Evolutionary conservation across 2,329 filamentous ascomycete species (phyloP), one percentile per base, ranked within the genome.

Genomic region (Sarocladium brachiariae): DNA sequence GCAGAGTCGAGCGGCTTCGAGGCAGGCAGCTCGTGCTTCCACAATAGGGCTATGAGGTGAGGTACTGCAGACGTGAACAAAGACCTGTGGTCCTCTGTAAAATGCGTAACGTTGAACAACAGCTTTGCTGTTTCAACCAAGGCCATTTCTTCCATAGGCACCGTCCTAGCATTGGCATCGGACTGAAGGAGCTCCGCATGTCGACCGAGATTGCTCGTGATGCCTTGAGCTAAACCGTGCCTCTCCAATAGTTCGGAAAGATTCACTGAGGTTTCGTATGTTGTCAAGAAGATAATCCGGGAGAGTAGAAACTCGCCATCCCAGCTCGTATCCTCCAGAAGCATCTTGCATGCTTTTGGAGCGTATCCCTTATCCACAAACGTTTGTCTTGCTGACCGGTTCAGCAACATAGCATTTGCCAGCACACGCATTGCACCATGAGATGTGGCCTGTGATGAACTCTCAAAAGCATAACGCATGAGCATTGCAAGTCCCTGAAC

Each of bases 61-160:
- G 83, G 77, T 37, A 95, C 76, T 2, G 85, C 81, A 19, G 78
- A 70, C 1, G 81, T 81, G 61, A 96, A 95, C 1, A 73, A 68
- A 1, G 72, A 64, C 4, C 71, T 68, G 23, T 84, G 74, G 37
- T 83, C 75, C 3, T 83, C 80, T 57, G 84, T 86, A 60, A 84
- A 83, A 59, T 91, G 84, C 2, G 86, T 87, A 50, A 96, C 75
- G 65, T 96, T 96, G 74, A 95, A 97, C 49, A 95, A 70, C 35
- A 97, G 75, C 62, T 95, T 96, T 47, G 93, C 71, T 0, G 87
- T 92, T 65, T 97, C 92, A 8, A 76, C 76, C 33, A 97, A 74
- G 1, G 91, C 89, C 80, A 92, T 82, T 52, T 86, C 82, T 56
- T 86, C 82, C 76, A 91, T 87, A 0, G 79, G 77, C 37, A 80